Evolutionary conservation across 2,329 filamentous ascomycete species (phyloP), one percentile per base, ranked within the genome.

Genomic region (Apiospora arundinis): DNA sequence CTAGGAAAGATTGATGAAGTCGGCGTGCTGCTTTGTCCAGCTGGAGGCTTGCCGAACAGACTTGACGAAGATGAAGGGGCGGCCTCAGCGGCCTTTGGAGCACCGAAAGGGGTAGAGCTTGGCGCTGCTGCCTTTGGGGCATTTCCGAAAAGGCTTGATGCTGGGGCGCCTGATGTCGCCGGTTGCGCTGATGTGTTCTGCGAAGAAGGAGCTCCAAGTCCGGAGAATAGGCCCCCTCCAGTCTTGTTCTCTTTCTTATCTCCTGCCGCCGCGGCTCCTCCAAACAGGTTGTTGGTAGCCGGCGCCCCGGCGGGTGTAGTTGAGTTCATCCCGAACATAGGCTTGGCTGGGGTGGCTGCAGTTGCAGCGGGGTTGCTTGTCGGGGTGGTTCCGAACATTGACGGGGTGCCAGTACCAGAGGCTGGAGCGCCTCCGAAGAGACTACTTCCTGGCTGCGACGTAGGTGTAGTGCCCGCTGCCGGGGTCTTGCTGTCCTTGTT

Each of bases 261-360:
- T 32, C 67, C 73, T 60, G 75, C 74, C 70, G 81, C 82, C 6
- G 67, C 45, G 23, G 46, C 46, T 12, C 45, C 67, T 21, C 67
- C 67, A 18, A 69, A 69, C 4, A 69, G 11, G 40, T 21, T 68
- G 48, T 12, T 25, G 23, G 81, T 76, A 0, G 87, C 86, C 70
- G 88, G 88, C n/a, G 85, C 84, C 46, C 88, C 88, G 28, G 87
- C 87, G 21, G 88, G 87, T 46, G 88, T 89, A 2, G 87, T 89
- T 23, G 87, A 89, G 70, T 82, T 81, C 45, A 88, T 75, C n/a
- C 79, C 74, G 37, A 88, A 84, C 69, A 82, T 72, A 21, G 86
- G 83, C 78, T 88, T 89, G n/a, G 83, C 82, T 40, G 84, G 84
- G 25, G 84, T 86, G 25, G 82, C 78, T 65, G 80, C 75, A 32